Percentiles rank a stretch among this genome's conserved stretches.
Evolutionary conservation across 139 green algal genomes (phyloP).

Genomic region (Desmodesmus armatus): DNA sequence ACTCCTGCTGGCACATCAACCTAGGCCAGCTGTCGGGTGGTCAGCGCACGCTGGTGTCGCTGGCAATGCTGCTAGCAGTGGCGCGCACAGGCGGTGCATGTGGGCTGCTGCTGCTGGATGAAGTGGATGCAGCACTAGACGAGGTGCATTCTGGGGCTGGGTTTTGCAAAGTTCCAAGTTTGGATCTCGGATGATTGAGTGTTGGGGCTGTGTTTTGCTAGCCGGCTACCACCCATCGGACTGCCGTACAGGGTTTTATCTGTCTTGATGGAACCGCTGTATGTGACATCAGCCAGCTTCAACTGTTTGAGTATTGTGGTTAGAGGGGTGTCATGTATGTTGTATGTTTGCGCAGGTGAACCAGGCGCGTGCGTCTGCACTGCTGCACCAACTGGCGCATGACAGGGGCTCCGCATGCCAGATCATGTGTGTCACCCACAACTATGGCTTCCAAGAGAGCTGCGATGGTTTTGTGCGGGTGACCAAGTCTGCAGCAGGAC

Average conservation of each 20-base stretch:
- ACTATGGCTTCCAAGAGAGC: slow-evolving; percentile 52
- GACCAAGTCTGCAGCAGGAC: background rate
- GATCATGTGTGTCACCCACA: slow-evolving; percentile 63
- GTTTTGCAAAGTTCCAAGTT: too few species aligned
- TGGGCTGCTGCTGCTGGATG: slow-evolving; percentile 61
- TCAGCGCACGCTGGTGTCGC: slow-evolving; percentile 71
- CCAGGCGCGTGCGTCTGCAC: slow-evolving; percentile 33
- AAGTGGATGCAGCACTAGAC: slow-evolving; percentile 75
- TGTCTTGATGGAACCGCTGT: too few species aligned
- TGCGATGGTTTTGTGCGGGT: slow-evolving; percentile 55
- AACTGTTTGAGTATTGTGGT: too few species aligned
- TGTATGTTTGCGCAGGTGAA: too few species aligned
- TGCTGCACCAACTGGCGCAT: slow-evolving; percentile 25
- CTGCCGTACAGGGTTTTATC: too few species aligned
- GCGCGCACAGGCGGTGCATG: slow-evolving; percentile 33
- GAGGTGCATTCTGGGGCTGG: too few species aligned
- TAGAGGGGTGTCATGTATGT: too few species aligned
- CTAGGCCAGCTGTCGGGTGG: slow-evolving; percentile 67
- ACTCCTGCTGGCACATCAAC: slow-evolving; percentile 22
- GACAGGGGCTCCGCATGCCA: slow-evolving; percentile 30
- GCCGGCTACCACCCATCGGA: too few species aligned
- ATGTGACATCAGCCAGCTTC: too few species aligned
- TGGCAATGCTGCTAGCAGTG: slow-evolving; percentile 66
- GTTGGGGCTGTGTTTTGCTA: too few species aligned
- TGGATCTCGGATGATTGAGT: too few species aligned